Evolutionary conservation across 495 filamentous ascomycete species (phyloP), one percentile per base, ranked within the genome.

Genomic region (Haplographium delicatum): DNA sequence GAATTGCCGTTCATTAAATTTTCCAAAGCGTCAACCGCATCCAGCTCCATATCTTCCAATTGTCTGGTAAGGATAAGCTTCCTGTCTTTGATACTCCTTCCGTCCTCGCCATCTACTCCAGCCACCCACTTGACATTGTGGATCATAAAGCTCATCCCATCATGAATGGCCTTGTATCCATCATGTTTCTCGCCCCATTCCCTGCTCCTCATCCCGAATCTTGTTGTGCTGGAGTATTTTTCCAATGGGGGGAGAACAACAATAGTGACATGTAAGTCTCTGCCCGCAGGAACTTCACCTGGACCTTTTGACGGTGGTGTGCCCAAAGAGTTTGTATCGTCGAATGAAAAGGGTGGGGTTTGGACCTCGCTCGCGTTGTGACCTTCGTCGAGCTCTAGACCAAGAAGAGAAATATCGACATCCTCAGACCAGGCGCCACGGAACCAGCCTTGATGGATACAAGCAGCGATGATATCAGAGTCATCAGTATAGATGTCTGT

Each of bases 401-500:
- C 85, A 2, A 91, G 72, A 65, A 91, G 69, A 16, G 73, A 72
- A 9, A 72, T 64, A 46, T 79, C 73, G 2, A 91, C 82, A 33
- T 88, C 85, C 0, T 86, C 79, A 15, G 80, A 77, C 84, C 89
- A 95, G 51, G 86, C 88, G 22, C 91, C 93, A 8, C 86, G 81
- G 50, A 98, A 85, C 79, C 85, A 96, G 7, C 94, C 94, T 11
- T 83, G 80, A 65, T 98, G 93, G 49, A 97, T 93, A 48, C 91
- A 89, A 3, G 90, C 91, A 0, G 91, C 94, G 41, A 98, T 76
- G 4, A 89, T 79, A 62, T 98, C 94, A 0, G 89, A 95, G 68
- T 98, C 94, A 57, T 97, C 94, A 0, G 90, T 95, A 64, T 98
- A 97, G 5, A 97, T 74, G 16, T 90, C 88, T 0, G 89, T 91